Conservation (phyloP, 768 basidiomycete genomes). For the Rhodocollybia butyracea region DNA sequence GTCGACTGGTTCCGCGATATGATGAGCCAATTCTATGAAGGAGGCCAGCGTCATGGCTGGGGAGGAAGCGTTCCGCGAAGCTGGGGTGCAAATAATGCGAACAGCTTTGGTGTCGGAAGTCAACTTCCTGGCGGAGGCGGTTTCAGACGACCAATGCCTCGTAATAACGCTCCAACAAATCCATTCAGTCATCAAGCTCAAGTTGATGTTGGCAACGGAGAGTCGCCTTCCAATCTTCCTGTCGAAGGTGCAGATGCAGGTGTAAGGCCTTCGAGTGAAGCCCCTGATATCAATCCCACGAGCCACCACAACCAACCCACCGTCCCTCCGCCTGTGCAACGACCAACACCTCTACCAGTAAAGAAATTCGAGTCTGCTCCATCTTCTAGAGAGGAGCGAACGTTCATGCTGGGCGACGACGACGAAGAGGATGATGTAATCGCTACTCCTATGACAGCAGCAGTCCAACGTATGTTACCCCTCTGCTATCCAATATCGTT, state of each 20-base stretch:
- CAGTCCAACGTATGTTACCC: background rate
- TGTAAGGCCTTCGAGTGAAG: slow-evolving; percentile 19
- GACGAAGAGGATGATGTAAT: slow-evolving; percentile 14
- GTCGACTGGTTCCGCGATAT: slow-evolving; percentile 38
- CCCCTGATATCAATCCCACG: slow-evolving; percentile 12
- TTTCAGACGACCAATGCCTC: slow-evolving; percentile 12
- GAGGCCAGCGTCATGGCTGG: slow-evolving; percentile 20
- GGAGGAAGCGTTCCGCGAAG: slow-evolving; percentile 16
- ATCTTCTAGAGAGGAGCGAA: slow-evolving; percentile 26
- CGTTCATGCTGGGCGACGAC: slow-evolving; percentile 26
- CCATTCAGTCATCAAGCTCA: slow-evolving; percentile 40
- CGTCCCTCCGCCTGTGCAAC: background rate
- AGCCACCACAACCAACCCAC: slow-evolving; percentile 14
- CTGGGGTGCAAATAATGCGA: background rate
- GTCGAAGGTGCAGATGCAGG: slow-evolving; percentile 13
- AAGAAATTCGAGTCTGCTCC: slow-evolving; percentile 5
- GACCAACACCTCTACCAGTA: slow-evolving; percentile 11
- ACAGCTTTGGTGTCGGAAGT: slow-evolving; percentile 17
- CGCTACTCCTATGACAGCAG: slow-evolving; percentile 1
- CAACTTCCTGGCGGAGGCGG: background rate
- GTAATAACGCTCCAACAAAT: slow-evolving; percentile 21
- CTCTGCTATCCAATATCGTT: background rate
- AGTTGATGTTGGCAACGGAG: slow-evolving; percentile 9
- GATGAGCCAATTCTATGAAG: slow-evolving; percentile 11
- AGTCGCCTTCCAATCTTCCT: slow-evolving; percentile 16